Conservation (phyloP, 2,329 filamentous ascomycete genomes). For the Fusarium avenaceum region DNA sequence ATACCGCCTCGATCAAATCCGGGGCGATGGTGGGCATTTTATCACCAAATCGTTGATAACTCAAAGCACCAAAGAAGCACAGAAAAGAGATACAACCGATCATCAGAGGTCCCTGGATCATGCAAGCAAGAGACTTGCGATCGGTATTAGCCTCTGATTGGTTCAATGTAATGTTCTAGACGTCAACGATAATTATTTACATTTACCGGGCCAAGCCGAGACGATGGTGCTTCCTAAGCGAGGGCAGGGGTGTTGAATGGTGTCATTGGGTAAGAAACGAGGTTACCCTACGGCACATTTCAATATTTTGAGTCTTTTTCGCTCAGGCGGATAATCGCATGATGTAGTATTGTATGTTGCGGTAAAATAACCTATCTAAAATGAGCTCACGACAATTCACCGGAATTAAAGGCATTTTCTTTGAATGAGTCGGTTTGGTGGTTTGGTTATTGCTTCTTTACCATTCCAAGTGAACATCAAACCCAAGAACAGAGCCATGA, state of each 20-base stretch:
- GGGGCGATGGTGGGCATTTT: conserved; percentile 4
- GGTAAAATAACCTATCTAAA: too few species aligned
- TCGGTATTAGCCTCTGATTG: conserved; percentile 23
- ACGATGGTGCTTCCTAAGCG: conserved; percentile 12
- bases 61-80: conserved; percentile 4
- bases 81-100: conserved; percentile 3
- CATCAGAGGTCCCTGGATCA: conserved; percentile 30
- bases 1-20: background rate
- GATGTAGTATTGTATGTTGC: background rate
- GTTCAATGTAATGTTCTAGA: conserved; percentile 25
- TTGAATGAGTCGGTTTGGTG: too few species aligned
- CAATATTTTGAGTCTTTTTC: background rate
- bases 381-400: too few species aligned
- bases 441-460: too few species aligned
- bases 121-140: conserved; percentile 4
- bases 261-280: conserved; percentile 31
- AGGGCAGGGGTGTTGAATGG: conserved; percentile 41
- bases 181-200: conserved; percentile 34
- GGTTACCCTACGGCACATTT: conserved; percentile 7
- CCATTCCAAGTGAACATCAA: too few species aligned
- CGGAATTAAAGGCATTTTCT: too few species aligned
- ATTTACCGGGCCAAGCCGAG: conserved; percentile 28
- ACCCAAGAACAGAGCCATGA: too few species aligned
- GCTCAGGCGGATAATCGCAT: background rate
- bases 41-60: background rate